Conservation (phyloP, 164 flowering plant genomes). For the Umbilicus rupestris region DNA sequence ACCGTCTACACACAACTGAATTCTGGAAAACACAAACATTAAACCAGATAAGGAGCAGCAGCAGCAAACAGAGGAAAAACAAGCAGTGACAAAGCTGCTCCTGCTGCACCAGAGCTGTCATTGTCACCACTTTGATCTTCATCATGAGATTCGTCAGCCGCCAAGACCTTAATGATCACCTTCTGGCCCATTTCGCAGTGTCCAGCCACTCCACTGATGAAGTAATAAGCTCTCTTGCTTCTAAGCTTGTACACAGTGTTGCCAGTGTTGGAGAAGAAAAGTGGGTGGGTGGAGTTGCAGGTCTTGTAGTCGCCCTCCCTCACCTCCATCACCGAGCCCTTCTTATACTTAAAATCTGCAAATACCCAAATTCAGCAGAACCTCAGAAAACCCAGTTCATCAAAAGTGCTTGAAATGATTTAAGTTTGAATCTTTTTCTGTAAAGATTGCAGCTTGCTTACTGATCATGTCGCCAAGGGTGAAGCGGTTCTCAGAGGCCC, state of each 20-base stretch:
- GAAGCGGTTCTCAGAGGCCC: slow-evolving; percentile 58
- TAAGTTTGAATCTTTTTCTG: background rate
- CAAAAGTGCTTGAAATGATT: background rate
- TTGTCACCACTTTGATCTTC: background rate
- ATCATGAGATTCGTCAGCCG: background rate
- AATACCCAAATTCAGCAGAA: background rate
- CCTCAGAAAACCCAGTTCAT: background rate
- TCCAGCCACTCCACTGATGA: slow-evolving; percentile 62
- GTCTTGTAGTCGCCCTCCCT: slow-evolving; percentile 33
- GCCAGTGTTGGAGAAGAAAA: slow-evolving; percentile 48
- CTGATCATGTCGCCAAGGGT: slow-evolving; percentile 38
- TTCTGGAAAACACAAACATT: background rate
- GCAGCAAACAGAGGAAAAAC: slow-evolving; percentile 13
- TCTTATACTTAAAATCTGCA: slow-evolving; percentile 52
- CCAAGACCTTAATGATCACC: slow-evolving; percentile 51
- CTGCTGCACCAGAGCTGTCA: slow-evolving; percentile 12
- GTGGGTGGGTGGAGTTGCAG: slow-evolving; percentile 47
- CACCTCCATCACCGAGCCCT: slow-evolving; percentile 63
- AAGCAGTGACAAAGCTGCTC: slow-evolving; percentile 8
- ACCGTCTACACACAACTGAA: background rate
- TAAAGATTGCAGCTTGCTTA: slow-evolving; percentile 20
- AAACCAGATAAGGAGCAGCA: slow-evolving; percentile 9
- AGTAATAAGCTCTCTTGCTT: slow-evolving; percentile 41
- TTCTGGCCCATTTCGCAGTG: slow-evolving; percentile 61
- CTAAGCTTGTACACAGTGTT: slow-evolving; percentile 35